Base-by-base conservation (phyloP, 768 basidiomycete genomes). In the Psilocybe subaeruginosa region DNA sequence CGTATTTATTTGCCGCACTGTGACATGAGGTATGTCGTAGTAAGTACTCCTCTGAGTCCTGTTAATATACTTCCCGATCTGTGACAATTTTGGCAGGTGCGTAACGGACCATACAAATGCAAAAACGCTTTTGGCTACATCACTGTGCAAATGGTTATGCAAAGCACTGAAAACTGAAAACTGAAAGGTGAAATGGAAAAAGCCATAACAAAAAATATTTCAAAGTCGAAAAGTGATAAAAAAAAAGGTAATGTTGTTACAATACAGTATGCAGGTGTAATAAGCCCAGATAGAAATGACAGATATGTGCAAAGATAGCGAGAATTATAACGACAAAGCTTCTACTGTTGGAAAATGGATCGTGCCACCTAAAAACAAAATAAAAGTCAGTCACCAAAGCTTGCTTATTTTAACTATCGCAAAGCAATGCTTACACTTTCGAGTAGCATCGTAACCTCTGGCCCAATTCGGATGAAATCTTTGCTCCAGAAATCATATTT, bases 401-500 rank as follows among this genome's bases (percentile, higher is more conserved):
- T 23, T 43, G 3, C 19, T 14, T 51, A 37, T 31, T 48, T 23
- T 56, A 55, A 12, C 56, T 54, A 69, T 43, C 56, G 27, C 23
- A 61, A n/a, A 61, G 33, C 52, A 41, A 19, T 14, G 80, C 90
- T 71, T 75, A 93, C 92, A 79, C 87, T 89, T 78, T 93, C 90
- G 69, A 94, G 85, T 67, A 94, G 83, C 75, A 92, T 74, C 41
- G 91, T 89, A 66, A 95, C 93, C 74, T 95, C 93, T 43, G 93
- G 92, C 58, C 90, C 90, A 70, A 92, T 85, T 66, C 87, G 89
- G 68, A 93, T 84, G 70, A 93, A 95, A 63, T 90, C 88, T 72
- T 91, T 92, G 82, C 80, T 90, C 91, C 92, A 94, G 80, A 95
- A 95, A 60, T 92, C 91, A 68, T 94, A 95, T 76, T 90, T 92